Base-by-base conservation (phyloP, 2,329 filamentous ascomycete genomes). In the Talaromyces sp. region DNA sequence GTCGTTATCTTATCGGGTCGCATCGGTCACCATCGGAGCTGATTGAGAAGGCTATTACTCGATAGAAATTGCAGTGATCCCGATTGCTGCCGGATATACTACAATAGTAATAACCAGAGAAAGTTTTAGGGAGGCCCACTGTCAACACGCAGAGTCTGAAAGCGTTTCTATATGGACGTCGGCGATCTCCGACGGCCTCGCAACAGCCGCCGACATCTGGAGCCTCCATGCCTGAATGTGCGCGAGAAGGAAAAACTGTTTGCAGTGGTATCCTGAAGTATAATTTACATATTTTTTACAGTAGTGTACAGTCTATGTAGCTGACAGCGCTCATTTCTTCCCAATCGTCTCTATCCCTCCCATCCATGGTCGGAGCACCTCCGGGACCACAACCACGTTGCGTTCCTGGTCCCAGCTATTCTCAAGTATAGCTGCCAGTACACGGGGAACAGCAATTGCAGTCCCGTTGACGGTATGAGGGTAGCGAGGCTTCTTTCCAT, bases 401-500 rank as follows among this genome's bases (percentile, higher is more conserved):
- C 81, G 82, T 27, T 80, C 71, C 70, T 92, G 88, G 70, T 95
- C 85, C 90, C 93, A 99, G 0, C 92, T 89, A 70, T 93, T 92
- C 80, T 99, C 95, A 65, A 99, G 73, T 57, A 99, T 82, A 6
- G 92, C 93, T 27, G 95, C 93, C 62, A 99, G 73, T 13, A 99
- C 90, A 58, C 95, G 84, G 3, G 95, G 95, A 42, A 98, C 89
- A 0, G 95, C 95, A 69, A 98, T 81, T 0, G 93, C 95, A 1
- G 95, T 99, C 0, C 93, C 96, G 73, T 99, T 99, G 42, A 96
- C 82, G 0, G 95, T 99, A 78, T 91, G 92, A 15, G 93, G 92
- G 73, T 92, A 98, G 1, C 82, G 81, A 47, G 89, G 77, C 71
- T 79, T 78, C 64, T 73, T 74, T 7, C 68, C 60, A 19, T 73